Percentiles rank a stretch among this genome's conserved stretches.
Conservation (phyloP, 306 rosid species). For the Prunus salicina region DNA sequence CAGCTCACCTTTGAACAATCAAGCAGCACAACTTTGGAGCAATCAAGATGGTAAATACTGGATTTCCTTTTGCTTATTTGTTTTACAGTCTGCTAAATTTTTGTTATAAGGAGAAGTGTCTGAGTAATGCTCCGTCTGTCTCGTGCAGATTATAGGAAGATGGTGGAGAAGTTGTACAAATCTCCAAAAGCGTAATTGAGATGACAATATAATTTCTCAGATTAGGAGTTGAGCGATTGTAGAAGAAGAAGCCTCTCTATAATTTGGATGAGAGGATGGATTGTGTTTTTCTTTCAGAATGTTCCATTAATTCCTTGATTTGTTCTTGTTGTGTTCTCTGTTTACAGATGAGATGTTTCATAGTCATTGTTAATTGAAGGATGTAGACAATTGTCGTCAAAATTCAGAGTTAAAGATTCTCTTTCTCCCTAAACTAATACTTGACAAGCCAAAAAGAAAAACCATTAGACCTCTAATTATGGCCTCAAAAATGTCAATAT, state of each 20-base stretch:
- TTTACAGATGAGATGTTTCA: background rate
- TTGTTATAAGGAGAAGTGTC: background rate
- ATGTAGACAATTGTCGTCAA: background rate
- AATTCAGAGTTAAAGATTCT: background rate
- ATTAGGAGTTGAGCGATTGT: background rate
- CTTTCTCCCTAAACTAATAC: no score
- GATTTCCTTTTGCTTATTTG: background rate
- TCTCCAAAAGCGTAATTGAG: conserved; percentile 43
- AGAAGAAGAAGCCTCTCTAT: background rate
- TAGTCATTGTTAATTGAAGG: no score
- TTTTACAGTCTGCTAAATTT: background rate
- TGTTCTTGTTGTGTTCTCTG: background rate
- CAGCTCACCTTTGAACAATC: conserved; percentile 87
- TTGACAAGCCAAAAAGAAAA: no score
- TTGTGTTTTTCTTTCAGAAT: background rate
- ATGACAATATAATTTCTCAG: background rate
- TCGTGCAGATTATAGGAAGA: conserved; percentile 75
- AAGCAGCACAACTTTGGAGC: conserved; percentile 93
- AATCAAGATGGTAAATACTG: conserved; percentile 77
- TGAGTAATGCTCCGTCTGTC: conserved; percentile 9
- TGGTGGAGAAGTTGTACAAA: conserved; percentile 90
- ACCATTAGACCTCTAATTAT: no score
- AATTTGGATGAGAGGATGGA: background rate
- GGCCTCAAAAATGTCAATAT: no score
- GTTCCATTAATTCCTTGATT: no score